Base-by-base conservation (phyloP, 106 monocot species). In the Dactylorhiza incarnata region DNA sequence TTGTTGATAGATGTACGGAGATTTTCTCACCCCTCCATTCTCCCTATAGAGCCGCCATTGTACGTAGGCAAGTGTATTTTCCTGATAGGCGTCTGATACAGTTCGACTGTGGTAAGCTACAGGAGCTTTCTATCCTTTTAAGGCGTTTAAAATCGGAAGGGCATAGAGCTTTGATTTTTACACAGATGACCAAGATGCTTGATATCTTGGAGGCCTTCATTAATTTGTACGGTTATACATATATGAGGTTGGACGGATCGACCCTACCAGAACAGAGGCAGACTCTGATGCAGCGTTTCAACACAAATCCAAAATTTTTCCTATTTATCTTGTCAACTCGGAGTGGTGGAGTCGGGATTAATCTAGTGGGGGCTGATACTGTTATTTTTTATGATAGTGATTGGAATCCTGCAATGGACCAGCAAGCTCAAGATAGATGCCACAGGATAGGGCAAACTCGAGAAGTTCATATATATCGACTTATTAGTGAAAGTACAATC, bases 111-210 rank as follows among this genome's bases (percentile, higher is more conserved):
- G 99, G 99, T 12, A 99, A 99, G 75, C 79, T 99, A n/a, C 99
- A 99, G 75, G 89, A 99, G 68, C 87, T 99, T 75, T 86, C 94
- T 67, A 63, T 85, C 54, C 79, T 99, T 47, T 72, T 99, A 19
- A 86, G 99, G 74, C 86, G 89, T 44, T 81, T 99, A 51, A 94
- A 89, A 69, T 85, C 87, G 58, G 94, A 89, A 78, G 99, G 99
- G 0, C 99, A 99, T 78, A 78, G 99, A 53, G 99, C 91, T 73
- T 82, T 99, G 72, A 99, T 99, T 80, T 99, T 99, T 77, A 99
- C 99, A 14, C 99, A 99, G 82, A 99, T 99, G 99, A 99, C 99
- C 47, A 99, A 99, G 79, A 99, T 99, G 99, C 91, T 99, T 77
- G 99, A 99, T 82, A 83, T 92, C 12, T 85, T 99, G 78, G 99